These are phyloP conservation scores for Annona squamosa DNA, from an alignment of 164 flowering plant species.

Conservation along the genomic window DNA sequence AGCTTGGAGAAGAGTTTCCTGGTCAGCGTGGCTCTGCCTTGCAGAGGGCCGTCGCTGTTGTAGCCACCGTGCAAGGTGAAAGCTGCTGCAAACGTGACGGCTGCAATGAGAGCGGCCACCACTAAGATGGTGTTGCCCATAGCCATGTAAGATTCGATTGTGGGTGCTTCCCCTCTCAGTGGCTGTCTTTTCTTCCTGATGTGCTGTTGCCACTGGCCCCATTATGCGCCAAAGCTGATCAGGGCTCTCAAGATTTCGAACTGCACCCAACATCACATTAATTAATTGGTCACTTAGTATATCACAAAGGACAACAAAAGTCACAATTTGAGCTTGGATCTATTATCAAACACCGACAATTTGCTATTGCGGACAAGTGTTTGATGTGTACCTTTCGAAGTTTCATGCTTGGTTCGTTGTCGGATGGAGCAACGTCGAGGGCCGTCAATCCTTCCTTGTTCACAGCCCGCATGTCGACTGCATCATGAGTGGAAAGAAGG, in stretches of 20 bases:
- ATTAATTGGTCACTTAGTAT: neutral
- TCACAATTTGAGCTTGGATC: no score
- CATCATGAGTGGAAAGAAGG: neutral
- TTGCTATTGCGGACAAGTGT: no score
- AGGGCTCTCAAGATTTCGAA: neutral
- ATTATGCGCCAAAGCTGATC: neutral
- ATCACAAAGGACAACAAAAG: no score
- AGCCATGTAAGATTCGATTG: constrained; percentile 6
- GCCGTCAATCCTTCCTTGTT: constrained; percentile 16
- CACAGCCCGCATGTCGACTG: constrained; percentile 3
- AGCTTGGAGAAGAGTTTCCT: constrained; percentile 7
- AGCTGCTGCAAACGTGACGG: constrained; percentile 22
- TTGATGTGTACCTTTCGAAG: neutral
- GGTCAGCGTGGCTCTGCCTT: constrained; percentile 8
- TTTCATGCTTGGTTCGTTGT: constrained; percentile 1
- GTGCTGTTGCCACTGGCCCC: neutral
- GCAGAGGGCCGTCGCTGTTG: neutral
- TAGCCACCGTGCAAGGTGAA: constrained; percentile 23
- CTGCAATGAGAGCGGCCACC: constrained; percentile 21
- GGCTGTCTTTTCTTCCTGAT: neutral
- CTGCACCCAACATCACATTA: neutral
- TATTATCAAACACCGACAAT: no score
- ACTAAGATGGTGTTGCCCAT: constrained; percentile 8
- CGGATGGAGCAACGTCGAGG: constrained; percentile 7
- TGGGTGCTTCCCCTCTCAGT: neutral